phyloP scores from a whole-genome alignment of 1,139 yeast genomes.

The Hyphopichia wangnamkhiaoensis region DNA sequence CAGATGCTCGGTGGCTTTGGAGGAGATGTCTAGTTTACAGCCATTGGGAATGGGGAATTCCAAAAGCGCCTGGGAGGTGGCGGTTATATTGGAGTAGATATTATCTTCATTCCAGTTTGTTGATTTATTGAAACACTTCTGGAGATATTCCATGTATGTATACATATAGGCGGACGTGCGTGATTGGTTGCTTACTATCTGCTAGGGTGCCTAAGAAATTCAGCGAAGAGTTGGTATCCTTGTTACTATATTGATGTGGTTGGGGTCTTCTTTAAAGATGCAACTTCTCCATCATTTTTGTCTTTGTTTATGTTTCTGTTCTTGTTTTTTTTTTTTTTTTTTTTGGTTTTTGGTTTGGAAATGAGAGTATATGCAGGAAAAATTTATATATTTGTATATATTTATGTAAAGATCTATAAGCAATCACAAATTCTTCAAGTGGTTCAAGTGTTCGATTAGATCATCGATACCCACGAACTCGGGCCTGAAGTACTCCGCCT shows the following conservation, averaged over 20 bases:
- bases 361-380: neutral
- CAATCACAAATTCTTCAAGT: conserved; percentile 24
- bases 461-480: conserved; percentile 46
- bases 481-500: conserved; percentile 52
- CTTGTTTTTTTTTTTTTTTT: neutral
- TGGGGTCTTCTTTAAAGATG: too few relatives aligned
- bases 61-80: conserved; percentile 68
- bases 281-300: too few relatives aligned
- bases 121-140: conserved; percentile 64
- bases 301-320: neutral
- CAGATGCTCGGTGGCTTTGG: conserved; percentile 69
- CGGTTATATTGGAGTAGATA: conserved; percentile 69
- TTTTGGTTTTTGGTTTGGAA: neutral
- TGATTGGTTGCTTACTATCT: neutral
- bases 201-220: too few relatives aligned
- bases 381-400: too few relatives aligned
- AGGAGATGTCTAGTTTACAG: conserved; percentile 64
- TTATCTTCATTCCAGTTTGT: conserved; percentile 81
- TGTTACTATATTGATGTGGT: too few relatives aligned
- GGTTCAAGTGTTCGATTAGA: conserved; percentile 39
- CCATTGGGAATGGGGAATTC: conserved; percentile 79
- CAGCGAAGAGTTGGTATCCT: too few relatives aligned
- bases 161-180: conserved; percentile 48
- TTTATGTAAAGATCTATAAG: neutral
- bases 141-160: conserved; percentile 82